phyloP scores from a whole-genome alignment of 169 alveolate genomes.

The Plasmodium fragile region DNA sequence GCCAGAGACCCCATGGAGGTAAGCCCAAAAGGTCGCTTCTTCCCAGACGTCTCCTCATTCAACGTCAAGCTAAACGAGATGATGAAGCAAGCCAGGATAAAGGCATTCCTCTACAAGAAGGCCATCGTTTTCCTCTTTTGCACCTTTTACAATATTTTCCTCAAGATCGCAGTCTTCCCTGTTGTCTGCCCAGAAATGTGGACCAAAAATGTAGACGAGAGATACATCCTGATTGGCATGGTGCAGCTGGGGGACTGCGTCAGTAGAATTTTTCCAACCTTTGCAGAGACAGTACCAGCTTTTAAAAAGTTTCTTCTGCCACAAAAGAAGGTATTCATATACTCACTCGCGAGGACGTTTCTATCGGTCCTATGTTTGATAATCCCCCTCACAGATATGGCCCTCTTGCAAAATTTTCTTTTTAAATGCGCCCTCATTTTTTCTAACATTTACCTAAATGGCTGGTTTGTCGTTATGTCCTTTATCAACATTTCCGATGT shows the following conservation, averaged over 20 bases:
- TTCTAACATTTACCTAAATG: constrained; percentile 58
- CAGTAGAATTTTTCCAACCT: constrained; percentile 65
- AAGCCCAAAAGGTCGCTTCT: neutral
- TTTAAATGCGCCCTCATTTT: constrained; percentile 50
- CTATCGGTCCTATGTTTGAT: constrained; percentile 46
- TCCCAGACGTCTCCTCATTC: neutral
- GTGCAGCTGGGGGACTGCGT: constrained; percentile 63
- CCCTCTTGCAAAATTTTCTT: constrained; percentile 24
- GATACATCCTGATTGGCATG: constrained; percentile 69
- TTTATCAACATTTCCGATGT: constrained; percentile 56
- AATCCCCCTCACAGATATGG: constrained; percentile 24
- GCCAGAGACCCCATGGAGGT: neutral
- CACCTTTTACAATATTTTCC: constrained; percentile 50
- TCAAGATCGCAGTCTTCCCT: constrained; percentile 49
- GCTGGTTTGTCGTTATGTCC: constrained; percentile 70
- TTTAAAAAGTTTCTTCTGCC: constrained; percentile 29
- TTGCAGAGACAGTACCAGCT: neutral
- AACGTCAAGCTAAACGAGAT: neutral
- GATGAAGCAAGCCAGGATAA: constrained; percentile 11
- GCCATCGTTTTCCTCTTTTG: constrained; percentile 31
- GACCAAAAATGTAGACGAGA: constrained; percentile 56
- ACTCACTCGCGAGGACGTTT: constrained; percentile 46
- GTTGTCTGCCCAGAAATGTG: constrained; percentile 76
- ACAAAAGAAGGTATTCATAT: constrained; percentile 61
- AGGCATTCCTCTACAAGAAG: constrained; percentile 48